These are phyloP conservation scores for Gymnopilus dilepis DNA, from an alignment of 768 basidiomycete genomes.

Conservation along the genomic window DNA sequence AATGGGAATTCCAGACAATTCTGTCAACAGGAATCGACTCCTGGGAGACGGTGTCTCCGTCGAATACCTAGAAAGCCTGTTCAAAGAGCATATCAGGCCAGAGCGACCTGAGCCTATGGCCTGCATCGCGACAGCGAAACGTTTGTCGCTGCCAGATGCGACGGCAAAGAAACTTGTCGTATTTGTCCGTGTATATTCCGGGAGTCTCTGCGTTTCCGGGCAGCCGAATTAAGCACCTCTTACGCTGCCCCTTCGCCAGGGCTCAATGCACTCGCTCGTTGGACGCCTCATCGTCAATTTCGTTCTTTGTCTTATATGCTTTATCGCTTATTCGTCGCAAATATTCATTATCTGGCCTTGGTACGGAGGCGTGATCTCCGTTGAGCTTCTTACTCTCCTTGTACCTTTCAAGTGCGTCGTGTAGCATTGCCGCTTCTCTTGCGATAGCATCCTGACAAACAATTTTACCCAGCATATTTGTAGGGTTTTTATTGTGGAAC, in stretches of 20 bases:
- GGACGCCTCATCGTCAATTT: constrained; percentile 70
- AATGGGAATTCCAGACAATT: constrained; percentile 33
- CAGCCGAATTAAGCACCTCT: neutral
- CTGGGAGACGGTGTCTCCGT: constrained; percentile 8
- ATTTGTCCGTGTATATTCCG: constrained; percentile 27
- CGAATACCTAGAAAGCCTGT: constrained; percentile 11
- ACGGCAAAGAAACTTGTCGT: constrained; percentile 17
- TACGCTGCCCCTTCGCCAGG: neutral
- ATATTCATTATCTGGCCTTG: constrained; percentile 91
- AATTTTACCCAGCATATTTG: constrained; percentile 60
- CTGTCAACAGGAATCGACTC: constrained; percentile 6
- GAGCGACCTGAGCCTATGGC: constrained; percentile 19
- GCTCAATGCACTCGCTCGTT: constrained; percentile 48
- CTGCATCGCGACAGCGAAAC: constrained; percentile 18
- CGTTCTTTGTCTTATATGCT: constrained; percentile 76
- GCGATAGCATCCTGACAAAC: constrained; percentile 10
- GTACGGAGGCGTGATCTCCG: constrained; percentile 78
- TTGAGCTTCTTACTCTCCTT: constrained; percentile 78
- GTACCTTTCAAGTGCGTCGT: constrained; percentile 86
- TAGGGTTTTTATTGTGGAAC: constrained; percentile 84
- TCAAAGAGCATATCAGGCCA: constrained; percentile 13
- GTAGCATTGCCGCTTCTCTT: neutral
- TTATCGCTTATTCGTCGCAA: constrained; percentile 90
- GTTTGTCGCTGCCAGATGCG: neutral
- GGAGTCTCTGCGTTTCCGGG: constrained; percentile 9